A percentile compares a stretch with the other conserved stretches of the same genome.
phyloP scores from a whole-genome alignment of 441 rosid species.

The Viola pubescens region DNA sequence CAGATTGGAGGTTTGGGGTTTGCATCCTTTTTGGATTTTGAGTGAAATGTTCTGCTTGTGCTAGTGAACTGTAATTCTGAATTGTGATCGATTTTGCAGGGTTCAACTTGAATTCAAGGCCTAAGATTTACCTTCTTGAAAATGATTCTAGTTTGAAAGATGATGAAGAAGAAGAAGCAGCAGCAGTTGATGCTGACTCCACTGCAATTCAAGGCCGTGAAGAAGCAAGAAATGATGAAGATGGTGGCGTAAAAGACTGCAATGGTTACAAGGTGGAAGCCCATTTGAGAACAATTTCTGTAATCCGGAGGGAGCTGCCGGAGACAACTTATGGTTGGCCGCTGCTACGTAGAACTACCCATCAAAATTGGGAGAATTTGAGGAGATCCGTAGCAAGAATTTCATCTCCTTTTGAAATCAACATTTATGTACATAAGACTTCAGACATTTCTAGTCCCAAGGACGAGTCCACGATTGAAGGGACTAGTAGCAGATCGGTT shows the following conservation, averaged over 20 bases:
- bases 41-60: background rate
- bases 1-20: constrained; percentile 20
- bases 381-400: constrained; percentile 31
- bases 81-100: constrained; percentile 17
- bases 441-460: background rate
- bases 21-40: background rate
- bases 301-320: constrained; percentile 27
- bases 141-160: constrained; percentile 9
- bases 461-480: background rate
- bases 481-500: constrained; percentile 1
- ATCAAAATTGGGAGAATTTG: constrained; percentile 25
- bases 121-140: background rate
- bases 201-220: constrained; percentile 4
- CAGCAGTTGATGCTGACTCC: constrained; percentile 1
- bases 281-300: constrained; percentile 24
- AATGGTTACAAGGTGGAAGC: background rate
- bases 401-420: constrained; percentile 61
- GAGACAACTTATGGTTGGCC: constrained; percentile 70
- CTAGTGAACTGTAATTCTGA: background rate
- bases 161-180: background rate
- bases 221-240: constrained; percentile 11
- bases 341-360: constrained; percentile 31
- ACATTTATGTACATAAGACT: constrained; percentile 8
- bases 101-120: constrained; percentile 14
- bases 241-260: constrained; percentile 9